Percentiles rank a stretch among this genome's conserved stretches.
phyloP scores from a whole-genome alignment of 2,329 filamentous ascomycete genomes.

The Geosmithia flava region DNA sequence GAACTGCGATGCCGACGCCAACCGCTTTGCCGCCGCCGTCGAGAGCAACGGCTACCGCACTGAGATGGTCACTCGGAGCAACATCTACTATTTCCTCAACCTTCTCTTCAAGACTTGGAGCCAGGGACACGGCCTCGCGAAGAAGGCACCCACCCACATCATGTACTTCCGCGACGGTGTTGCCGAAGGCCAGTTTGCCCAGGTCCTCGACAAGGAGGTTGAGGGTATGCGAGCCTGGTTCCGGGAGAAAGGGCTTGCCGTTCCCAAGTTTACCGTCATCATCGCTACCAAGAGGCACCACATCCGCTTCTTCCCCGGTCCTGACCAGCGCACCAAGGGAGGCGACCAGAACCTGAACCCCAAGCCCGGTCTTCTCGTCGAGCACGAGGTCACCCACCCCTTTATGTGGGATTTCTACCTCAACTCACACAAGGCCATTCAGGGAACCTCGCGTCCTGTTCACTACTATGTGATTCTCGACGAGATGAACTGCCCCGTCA shows the following conservation, averaged over 20 bases:
- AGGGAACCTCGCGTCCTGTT: constrained; percentile 85
- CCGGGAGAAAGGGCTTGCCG: constrained; percentile 16
- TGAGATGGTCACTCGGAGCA: constrained; percentile 63
- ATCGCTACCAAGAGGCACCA: constrained; percentile 92
- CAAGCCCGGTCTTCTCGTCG: constrained; percentile 75
- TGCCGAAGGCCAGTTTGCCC: constrained; percentile 70
- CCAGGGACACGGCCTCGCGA: constrained; percentile 24
- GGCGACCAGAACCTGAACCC: constrained; percentile 70
- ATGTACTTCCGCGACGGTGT: constrained; percentile 94
- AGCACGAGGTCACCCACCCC: constrained; percentile 80
- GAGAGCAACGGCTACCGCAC: constrained; percentile 74
- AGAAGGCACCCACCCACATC: constrained; percentile 59
- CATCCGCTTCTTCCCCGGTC: constrained; percentile 71
- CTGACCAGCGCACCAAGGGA: constrained; percentile 18
- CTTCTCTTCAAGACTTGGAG: constrained; percentile 56
- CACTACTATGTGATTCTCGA: constrained; percentile 87
- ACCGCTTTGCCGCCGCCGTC: constrained; percentile 66
- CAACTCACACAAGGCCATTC: constrained; percentile 59
- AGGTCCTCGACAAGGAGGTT: constrained; percentile 73
- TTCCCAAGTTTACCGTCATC: constrained; percentile 67
- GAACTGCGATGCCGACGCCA: constrained; percentile 58
- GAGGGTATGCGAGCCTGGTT: constrained; percentile 52
- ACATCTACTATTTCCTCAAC: constrained; percentile 53
- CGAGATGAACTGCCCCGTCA: constrained; percentile 55
- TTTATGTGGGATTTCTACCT: constrained; percentile 81